These are phyloP conservation scores for Hymenoscyphus fructigenus DNA, from an alignment of 2,329 filamentous ascomycete species.

Conservation along the genomic window DNA sequence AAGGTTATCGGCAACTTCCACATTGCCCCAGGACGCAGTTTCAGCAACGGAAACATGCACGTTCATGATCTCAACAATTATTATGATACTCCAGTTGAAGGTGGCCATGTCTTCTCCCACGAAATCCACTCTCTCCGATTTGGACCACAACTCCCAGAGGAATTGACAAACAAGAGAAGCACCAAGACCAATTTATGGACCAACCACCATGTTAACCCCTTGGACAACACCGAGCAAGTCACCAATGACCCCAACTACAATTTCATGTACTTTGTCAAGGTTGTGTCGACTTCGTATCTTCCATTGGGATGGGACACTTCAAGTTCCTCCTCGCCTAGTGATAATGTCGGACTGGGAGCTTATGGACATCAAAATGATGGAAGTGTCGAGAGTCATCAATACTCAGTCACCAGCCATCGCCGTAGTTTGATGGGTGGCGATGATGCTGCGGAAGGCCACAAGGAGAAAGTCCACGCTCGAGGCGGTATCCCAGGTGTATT, in stretches of 20 bases:
- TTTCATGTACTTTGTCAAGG: slow-evolving; percentile 99
- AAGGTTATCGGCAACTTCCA: slow-evolving; percentile 99
- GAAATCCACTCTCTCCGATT: slow-evolving; percentile 87
- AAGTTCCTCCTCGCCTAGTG: slow-evolving; percentile 40
- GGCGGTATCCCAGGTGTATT: slow-evolving; percentile 97
- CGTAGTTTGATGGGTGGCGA: slow-evolving; percentile 80
- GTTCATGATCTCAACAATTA: slow-evolving; percentile 98
- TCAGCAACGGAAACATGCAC: slow-evolving; percentile 95
- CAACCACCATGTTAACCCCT: slow-evolving; percentile 87
- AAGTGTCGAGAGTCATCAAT: slow-evolving; percentile 96
- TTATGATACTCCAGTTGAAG: slow-evolving; percentile 68
- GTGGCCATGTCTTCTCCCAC: slow-evolving; percentile 85
- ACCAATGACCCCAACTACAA: slow-evolving; percentile 85
- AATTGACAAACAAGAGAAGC: slow-evolving; percentile 60
- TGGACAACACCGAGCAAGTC: slow-evolving; percentile 75
- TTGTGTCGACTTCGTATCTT: slow-evolving; percentile 92
- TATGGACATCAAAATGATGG: slow-evolving; percentile 68
- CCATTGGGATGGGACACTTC: slow-evolving; percentile 78
- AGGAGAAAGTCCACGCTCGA: slow-evolving; percentile 83
- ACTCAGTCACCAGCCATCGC: slow-evolving; percentile 96
- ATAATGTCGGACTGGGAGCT: slow-evolving; percentile 63
- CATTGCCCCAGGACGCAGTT: slow-evolving; percentile 91
- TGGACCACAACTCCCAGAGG: slow-evolving; percentile 82
- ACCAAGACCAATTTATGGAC: slow-evolving; percentile 65
- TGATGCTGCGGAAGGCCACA: slow-evolving; percentile 83